These are phyloP conservation scores for Diplogelasinospora grovesii DNA, from an alignment of 495 filamentous ascomycete species.

Conservation along the genomic window DNA sequence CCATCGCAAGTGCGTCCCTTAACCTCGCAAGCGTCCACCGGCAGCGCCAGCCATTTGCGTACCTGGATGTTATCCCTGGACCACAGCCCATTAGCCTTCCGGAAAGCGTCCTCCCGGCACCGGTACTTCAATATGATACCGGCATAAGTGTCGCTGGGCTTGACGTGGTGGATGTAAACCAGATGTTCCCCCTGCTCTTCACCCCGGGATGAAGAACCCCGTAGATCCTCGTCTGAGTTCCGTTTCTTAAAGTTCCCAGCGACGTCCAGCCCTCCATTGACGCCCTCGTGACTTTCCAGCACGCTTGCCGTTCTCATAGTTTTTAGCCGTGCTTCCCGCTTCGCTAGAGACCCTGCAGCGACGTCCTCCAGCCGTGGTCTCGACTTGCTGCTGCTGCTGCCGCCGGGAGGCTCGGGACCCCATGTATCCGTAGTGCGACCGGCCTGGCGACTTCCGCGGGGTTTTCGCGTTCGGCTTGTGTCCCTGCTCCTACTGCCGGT, in stretches of 20 bases:
- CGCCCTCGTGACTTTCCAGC: conserved; percentile 45
- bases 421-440: conserved; percentile 23
- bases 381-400: too few species aligned
- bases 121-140: conserved; percentile 87
- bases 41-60: conserved; percentile 72
- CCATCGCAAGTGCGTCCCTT: conserved; percentile 61
- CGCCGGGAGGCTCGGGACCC: conserved; percentile 37
- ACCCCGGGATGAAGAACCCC: conserved; percentile 12
- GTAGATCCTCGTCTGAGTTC: conserved; percentile 43
- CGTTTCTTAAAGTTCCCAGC: conserved; percentile 46
- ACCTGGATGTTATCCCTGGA: conserved; percentile 82
- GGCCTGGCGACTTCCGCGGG: conserved; percentile 21
- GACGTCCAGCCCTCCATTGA: conserved; percentile 41
- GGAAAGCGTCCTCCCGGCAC: conserved; percentile 69
- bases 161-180: conserved; percentile 86
- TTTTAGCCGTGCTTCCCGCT: conserved; percentile 42
- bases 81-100: conserved; percentile 90
- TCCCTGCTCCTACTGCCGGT: conserved; percentile 26
- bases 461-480: conserved; percentile 15
- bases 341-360: conserved; percentile 40
- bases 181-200: conserved; percentile 57
- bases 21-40: conserved; percentile 82
- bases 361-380: conserved; percentile 37
- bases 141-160: conserved; percentile 73
- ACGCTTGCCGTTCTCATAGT: conserved; percentile 42